These are phyloP conservation scores for Yamadazyma triangularis DNA, from an alignment of 1,139 yeast genomes.

Conservation along the genomic window DNA sequence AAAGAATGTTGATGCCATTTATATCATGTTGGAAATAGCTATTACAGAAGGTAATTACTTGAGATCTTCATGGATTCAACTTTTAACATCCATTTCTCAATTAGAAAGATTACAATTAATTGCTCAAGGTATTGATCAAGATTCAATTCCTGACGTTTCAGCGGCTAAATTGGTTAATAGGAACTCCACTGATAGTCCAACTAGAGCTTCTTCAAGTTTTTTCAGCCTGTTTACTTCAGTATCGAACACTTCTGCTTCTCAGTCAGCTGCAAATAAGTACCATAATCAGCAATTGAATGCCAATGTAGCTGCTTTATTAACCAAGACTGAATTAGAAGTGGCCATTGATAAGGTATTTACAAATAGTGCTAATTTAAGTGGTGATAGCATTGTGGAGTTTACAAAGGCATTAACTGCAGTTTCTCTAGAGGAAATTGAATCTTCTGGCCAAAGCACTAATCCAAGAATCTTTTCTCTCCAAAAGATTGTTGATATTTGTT, in stretches of 20 bases:
- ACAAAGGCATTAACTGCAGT: slow-evolving; percentile 85
- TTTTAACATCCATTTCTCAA: slow-evolving; percentile 80
- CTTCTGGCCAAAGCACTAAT: slow-evolving; percentile 73
- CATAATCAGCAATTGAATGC: slow-evolving; percentile 42
- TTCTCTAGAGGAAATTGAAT: slow-evolving; percentile 85
- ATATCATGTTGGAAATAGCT: slow-evolving; percentile 71
- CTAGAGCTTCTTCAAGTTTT: slow-evolving; percentile 45
- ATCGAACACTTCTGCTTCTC: slow-evolving; percentile 32
- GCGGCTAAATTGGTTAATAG: slow-evolving; percentile 65
- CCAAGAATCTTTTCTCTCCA: slow-evolving; percentile 92
- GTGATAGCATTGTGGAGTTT: slow-evolving; percentile 81
- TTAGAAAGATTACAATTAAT: slow-evolving; percentile 85
- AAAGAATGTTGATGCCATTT: slow-evolving; percentile 79
- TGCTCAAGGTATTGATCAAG: slow-evolving; percentile 85
- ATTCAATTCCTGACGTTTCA: slow-evolving; percentile 79
- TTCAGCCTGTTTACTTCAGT: slow-evolving; percentile 31
- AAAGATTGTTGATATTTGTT: slow-evolving; percentile 95
- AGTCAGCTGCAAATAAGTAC: slow-evolving; percentile 38
- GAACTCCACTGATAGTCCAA: slow-evolving; percentile 48
- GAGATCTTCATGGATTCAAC: slow-evolving; percentile 74
- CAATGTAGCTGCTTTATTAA: slow-evolving; percentile 45
- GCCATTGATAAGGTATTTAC: slow-evolving; percentile 85
- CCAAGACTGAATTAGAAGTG: slow-evolving; percentile 75
- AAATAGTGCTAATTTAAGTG: slow-evolving; percentile 73
- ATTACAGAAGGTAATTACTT: slow-evolving; percentile 72